These are phyloP conservation scores for Besnoitia besnoiti DNA, from an alignment of 169 alveolate species.

Conservation along the genomic window DNA sequence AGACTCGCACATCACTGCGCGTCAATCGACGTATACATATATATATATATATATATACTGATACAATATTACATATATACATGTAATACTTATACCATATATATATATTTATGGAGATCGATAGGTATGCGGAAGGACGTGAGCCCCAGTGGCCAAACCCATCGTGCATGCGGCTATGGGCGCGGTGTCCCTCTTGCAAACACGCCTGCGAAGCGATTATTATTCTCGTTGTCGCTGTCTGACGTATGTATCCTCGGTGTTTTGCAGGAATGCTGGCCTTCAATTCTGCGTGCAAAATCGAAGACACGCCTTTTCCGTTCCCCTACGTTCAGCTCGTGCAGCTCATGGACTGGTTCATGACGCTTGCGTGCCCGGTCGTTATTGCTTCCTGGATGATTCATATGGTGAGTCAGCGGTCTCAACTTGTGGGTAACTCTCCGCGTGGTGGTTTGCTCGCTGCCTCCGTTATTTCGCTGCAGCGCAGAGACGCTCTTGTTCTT, in stretches of 20 bases:
- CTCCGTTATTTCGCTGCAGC: no score
- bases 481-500: no score
- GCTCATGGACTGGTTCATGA: conserved; percentile 54
- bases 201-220: neutral
- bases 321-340: conserved; percentile 59
- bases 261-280: conserved; percentile 42
- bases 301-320: conserved; percentile 61
- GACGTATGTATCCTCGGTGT: no score
- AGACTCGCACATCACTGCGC: neutral
- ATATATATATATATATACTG: neutral
- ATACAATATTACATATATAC: neutral
- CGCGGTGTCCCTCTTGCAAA: neutral
- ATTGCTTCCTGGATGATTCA: conserved; percentile 39
- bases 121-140: neutral
- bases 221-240: no score
- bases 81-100: neutral
- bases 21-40: neutral
- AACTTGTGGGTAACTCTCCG: no score
- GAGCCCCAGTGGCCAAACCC: neutral
- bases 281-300: conserved; percentile 51
- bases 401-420: conserved; percentile 14
- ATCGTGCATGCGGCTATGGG: neutral
- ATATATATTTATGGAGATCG: neutral
- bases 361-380: conserved; percentile 43
- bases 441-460: no score